phyloP scores from a whole-genome alignment of 306 rosid genomes.

The Rubus idaeus region DNA sequence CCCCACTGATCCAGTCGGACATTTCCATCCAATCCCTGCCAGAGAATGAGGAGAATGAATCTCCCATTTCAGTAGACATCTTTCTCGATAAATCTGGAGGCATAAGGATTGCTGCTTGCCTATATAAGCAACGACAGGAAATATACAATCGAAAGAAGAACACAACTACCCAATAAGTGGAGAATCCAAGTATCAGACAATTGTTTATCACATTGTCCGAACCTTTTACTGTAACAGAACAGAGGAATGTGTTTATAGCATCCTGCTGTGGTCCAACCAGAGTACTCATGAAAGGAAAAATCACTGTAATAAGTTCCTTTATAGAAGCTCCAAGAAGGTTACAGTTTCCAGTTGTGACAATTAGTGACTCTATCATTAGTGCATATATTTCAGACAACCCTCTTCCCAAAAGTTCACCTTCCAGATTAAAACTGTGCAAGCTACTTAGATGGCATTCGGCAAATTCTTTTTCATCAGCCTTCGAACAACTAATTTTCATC shows the following conservation, averaged over 20 bases:
- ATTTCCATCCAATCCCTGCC: conserved; percentile 69
- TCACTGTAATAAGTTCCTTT: conserved; percentile 51
- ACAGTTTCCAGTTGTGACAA: conserved; percentile 69
- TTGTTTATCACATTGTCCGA: conserved; percentile 30
- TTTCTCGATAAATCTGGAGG: conserved; percentile 64
- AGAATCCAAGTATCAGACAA: conserved; percentile 46
- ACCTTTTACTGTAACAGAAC: conserved; percentile 43
- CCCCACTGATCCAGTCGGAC: conserved; percentile 57
- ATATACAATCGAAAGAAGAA: conserved; percentile 72
- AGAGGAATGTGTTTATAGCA: conserved; percentile 54
- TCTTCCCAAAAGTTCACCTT: conserved; percentile 66
- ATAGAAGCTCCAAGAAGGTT: conserved; percentile 56
- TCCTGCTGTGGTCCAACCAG: conserved; percentile 59
- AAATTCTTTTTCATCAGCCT: conserved; percentile 34
- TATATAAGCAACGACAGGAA: conserved; percentile 65
- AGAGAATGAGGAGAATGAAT: conserved; percentile 52
- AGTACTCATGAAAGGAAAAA: conserved; percentile 63
- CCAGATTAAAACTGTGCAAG: conserved; percentile 38
- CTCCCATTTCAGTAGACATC: conserved; percentile 62
- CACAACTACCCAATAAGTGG: conserved; percentile 67
- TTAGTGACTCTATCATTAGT: conserved; percentile 62
- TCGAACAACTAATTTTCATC: conserved; percentile 47
- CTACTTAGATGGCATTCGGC: conserved; percentile 8
- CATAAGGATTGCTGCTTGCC: conserved; percentile 71
- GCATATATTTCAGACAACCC: conserved; percentile 76